Conservation (phyloP, 345 rosid genomes). For the Populus deltoides region DNA sequence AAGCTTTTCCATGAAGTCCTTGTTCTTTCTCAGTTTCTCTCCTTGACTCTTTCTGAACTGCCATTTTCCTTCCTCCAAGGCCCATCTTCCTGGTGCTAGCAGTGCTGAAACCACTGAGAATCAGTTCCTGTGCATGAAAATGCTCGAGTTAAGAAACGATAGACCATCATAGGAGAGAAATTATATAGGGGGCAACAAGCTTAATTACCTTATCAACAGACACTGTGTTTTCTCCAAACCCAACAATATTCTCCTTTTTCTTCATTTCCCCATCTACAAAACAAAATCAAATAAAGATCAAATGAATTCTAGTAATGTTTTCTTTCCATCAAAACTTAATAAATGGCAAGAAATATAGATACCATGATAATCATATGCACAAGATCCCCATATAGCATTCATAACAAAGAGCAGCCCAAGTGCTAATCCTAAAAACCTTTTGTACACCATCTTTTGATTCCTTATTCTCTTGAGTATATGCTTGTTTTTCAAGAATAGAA, state of each 20-base stretch:
- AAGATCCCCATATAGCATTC: conserved; percentile 17
- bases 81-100: conserved; percentile 8
- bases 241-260: not conserved
- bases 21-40: conserved; percentile 4
- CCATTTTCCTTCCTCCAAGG: conserved; percentile 44
- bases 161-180: not conserved
- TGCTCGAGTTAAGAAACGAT: not conserved
- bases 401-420: conserved; percentile 36
- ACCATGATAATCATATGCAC: conserved; percentile 41
- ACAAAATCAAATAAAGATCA: not conserved
- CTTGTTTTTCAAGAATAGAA: conserved; percentile 14
- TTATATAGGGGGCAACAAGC: not conserved
- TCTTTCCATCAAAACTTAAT: not conserved
- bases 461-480: not conserved
- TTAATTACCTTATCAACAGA: conserved; percentile 15
- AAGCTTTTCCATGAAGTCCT: not conserved
- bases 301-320: not conserved
- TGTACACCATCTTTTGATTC: conserved; percentile 24
- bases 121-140: conserved; percentile 23
- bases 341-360: not conserved
- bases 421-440: conserved; percentile 28
- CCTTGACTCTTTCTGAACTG: conserved; percentile 3
- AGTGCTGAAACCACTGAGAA: conserved; percentile 16
- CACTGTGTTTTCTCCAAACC: not conserved
- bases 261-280: conserved; percentile 2